phyloP scores from a whole-genome alignment of 768 basidiomycete genomes.

The Leucocoprinus birnbaumii region DNA sequence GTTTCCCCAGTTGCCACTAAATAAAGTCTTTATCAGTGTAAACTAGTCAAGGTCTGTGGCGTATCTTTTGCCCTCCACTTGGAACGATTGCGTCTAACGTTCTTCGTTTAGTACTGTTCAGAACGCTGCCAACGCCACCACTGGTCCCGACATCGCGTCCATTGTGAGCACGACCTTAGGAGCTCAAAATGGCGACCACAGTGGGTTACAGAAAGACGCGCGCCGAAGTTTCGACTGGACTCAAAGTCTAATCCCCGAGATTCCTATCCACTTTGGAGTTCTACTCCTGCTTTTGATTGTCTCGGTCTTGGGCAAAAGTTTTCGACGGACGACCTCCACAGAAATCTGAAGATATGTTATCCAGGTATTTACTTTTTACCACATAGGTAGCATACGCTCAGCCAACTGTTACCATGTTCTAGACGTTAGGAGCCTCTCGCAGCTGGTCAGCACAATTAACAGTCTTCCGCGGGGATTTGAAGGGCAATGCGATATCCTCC shows the following conservation, averaged over 20 bases:
- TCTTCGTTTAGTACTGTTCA: constrained; percentile 30
- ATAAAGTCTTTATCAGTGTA: background rate
- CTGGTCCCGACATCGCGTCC: constrained; percentile 30
- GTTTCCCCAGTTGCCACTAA: background rate
- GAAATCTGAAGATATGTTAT: constrained; percentile 32
- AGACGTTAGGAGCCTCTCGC: constrained; percentile 26
- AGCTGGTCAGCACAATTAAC: constrained; percentile 34
- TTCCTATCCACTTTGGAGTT: constrained; percentile 19
- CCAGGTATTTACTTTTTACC: constrained; percentile 20
- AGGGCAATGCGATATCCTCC: constrained; percentile 34
- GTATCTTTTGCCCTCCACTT: background rate
- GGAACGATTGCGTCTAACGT: background rate
- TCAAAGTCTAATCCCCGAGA: constrained; percentile 12
- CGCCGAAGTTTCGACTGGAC: constrained; percentile 17
- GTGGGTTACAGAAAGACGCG: constrained; percentile 29
- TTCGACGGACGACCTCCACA: constrained; percentile 24
- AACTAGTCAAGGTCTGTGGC: background rate
- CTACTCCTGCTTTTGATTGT: constrained; percentile 29
- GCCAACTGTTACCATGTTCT: constrained; percentile 22
- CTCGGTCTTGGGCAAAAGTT: constrained; percentile 19
- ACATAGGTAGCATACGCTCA: background rate
- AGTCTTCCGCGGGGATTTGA: constrained; percentile 30
- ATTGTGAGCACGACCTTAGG: constrained; percentile 29
- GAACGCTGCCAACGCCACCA: constrained; percentile 32
- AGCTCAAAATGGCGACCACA: constrained; percentile 28